Base-by-base conservation (phyloP, 805 yeast species). In the Nakazawaea holstii region DNA sequence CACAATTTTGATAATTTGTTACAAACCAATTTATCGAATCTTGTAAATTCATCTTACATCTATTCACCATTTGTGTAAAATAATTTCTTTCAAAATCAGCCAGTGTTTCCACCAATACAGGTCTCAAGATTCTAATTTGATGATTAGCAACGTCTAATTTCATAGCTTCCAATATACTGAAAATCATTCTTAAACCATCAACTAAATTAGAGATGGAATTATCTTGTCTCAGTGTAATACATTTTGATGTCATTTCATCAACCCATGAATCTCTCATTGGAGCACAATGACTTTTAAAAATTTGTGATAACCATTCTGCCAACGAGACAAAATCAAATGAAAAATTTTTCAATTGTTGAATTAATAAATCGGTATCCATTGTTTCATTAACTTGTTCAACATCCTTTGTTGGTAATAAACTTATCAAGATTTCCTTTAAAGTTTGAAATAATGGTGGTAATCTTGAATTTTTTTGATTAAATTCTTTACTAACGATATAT, bases 251-350 rank as follows among this genome's bases (percentile, higher is more conserved):
- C 94, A 91, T 87, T 56, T 84, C 87, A 55, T 80, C 87, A 33
- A 91, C 95, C 90, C 94, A 84, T 36, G 79, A 68, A 64, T 88
- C 96, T 61, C 97, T 77, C 95, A 89, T 89, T 52, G 97, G 97
- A 6, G 97, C 96, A 67, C 97, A 90, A 62, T 88, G 96, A 45
- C 83, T 80, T 66, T 90, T 88, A 66, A 92, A 84, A 30, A 89
- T 78, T 30, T 75, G 71, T 1, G 88, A 80, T 37, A 91, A 72
- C 92, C 95, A 87, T 48, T 73, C 72, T 2, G 91, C 76, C 56
- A 89, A 74, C 33, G 77, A 73, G 15, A 80, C 77, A 67, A 86
- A 87, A 61, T 84, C 87, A 56, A 87, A 77, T n/a, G 86, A 77
- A 20, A 84, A 80, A 53, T 79, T 80, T 36, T 76, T 65, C 45